phyloP scores from a whole-genome alignment of 257 asterid genomes.

The Solanum virginianum region DNA sequence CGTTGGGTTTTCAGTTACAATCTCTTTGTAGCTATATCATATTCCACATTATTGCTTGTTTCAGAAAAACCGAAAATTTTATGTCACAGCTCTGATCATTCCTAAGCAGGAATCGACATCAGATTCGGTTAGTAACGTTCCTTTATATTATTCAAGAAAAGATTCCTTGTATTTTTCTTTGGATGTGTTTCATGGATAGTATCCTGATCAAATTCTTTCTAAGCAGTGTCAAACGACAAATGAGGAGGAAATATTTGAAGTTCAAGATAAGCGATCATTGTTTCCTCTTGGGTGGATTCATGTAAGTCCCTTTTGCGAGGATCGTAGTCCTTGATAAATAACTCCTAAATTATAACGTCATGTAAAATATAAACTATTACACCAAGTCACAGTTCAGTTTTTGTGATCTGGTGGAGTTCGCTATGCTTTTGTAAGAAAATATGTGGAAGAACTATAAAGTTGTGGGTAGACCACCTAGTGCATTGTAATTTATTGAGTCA shows the following conservation, averaged over 20 bases:
- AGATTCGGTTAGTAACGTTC: constrained; percentile 58
- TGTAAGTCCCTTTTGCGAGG: constrained; percentile 33
- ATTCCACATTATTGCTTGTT: constrained; percentile 3
- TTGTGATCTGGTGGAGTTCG: neutral
- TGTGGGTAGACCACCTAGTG: neutral
- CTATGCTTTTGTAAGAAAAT: neutral
- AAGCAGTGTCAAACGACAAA: constrained; percentile 87
- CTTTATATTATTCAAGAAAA: neutral
- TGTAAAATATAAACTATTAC: neutral
- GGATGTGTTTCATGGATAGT: neutral
- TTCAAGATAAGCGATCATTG: constrained; percentile 81
- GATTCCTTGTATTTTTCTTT: neutral
- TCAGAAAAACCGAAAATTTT: constrained; percentile 77
- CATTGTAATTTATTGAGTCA: neutral
- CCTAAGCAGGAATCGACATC: constrained; percentile 99
- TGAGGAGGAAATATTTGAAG: constrained; percentile 96
- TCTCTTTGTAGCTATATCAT: neutral
- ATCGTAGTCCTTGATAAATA: neutral
- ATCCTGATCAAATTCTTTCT: constrained; percentile 7
- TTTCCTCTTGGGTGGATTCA: constrained; percentile 98
- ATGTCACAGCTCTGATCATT: constrained; percentile 79
- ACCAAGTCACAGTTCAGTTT: neutral
- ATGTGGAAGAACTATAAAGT: neutral
- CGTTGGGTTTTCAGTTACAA: neutral
- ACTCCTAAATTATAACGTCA: neutral